Percentiles rank a stretch among this genome's conserved stretches.
Evolutionary conservation across 331 rosid species (phyloP).

Genomic region (Arachis monticola): DNA sequence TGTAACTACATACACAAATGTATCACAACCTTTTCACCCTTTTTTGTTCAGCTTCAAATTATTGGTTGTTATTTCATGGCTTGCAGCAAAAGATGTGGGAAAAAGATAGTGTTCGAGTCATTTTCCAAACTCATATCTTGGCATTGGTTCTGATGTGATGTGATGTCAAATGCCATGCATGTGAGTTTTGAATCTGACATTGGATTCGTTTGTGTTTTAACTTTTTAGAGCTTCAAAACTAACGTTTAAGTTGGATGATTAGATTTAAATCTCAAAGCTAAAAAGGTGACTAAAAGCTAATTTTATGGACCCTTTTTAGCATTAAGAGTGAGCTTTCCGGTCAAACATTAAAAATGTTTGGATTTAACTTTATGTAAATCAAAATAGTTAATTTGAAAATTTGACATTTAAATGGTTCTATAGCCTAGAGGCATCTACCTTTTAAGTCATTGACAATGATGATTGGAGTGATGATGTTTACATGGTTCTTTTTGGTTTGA

Average conservation of each 20-base stretch:
- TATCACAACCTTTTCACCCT: constrained; percentile 27
- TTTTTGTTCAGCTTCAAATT: constrained; percentile 21
- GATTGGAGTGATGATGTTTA: not conserved
- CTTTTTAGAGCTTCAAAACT: constrained; percentile 5
- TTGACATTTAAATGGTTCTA: constrained; percentile 24
- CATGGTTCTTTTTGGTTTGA: not conserved
- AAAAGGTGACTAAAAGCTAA: constrained; percentile 35
- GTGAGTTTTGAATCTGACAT: constrained; percentile 42
- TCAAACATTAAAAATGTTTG: constrained; percentile 27
- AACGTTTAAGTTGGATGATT: constrained; percentile 10
- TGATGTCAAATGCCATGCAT: constrained; percentile 28
- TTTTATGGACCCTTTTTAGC: constrained; percentile 34
- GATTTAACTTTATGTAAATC: constrained; percentile 26
- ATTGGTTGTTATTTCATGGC: constrained; percentile 20
- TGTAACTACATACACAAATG: constrained; percentile 38
- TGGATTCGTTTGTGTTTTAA: constrained; percentile 36
- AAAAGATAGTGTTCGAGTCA: constrained; percentile 18
- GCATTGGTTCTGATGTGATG: constrained; percentile 37
- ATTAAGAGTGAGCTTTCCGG: constrained; percentile 7
- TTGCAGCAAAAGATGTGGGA: constrained; percentile 10
- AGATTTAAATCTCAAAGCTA: constrained; percentile 15
- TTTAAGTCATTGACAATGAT: constrained; percentile 32
- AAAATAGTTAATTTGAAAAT: constrained; percentile 6
- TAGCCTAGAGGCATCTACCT: constrained; percentile 18
- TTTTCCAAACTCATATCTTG: constrained; percentile 38